Conservation (phyloP, 2,329 filamentous ascomycete species). For the Scolecobasidium constrictum region DNA sequence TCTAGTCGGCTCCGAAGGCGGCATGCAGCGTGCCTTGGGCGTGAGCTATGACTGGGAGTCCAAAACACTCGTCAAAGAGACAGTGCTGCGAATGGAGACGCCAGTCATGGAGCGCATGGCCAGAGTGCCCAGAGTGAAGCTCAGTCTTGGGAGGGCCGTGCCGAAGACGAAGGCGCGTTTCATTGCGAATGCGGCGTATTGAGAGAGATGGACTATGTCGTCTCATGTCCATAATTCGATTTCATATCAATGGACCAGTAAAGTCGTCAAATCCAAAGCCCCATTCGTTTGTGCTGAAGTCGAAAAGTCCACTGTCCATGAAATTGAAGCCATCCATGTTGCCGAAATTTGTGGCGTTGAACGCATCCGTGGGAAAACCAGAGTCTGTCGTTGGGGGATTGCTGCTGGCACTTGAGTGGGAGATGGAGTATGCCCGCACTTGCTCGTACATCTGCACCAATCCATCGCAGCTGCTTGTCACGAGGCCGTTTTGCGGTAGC, state of each 20-base stretch:
- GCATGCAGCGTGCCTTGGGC: conserved; percentile 34
- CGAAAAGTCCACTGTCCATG: not conserved
- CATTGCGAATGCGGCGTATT: too few relatives aligned
- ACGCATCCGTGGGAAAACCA: not conserved
- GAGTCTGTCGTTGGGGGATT: not conserved
- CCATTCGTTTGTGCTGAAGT: not conserved
- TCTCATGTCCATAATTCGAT: too few relatives aligned
- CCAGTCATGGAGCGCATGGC: conserved; percentile 25
- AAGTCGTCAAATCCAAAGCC: not conserved
- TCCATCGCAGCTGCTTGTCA: not conserved
- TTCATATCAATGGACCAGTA: too few relatives aligned
- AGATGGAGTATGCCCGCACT: not conserved
- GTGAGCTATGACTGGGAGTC: conserved; percentile 36
- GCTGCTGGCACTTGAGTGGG: not conserved
- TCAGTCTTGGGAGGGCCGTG: too few relatives aligned
- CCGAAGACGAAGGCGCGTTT: too few relatives aligned
- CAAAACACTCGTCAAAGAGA: conserved; percentile 31
- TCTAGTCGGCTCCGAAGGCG: conserved; percentile 33
- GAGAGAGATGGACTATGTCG: too few relatives aligned
- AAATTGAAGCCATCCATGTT: not conserved
- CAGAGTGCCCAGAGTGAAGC: conserved; percentile 21
- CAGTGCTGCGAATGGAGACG: conserved; percentile 32
- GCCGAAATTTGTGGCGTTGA: not conserved
- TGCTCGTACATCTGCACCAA: not conserved
- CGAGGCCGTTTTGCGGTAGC: not conserved